phyloP scores from a whole-genome alignment of 352 stramenopile species.

The Pythium brachiatum region DNA sequence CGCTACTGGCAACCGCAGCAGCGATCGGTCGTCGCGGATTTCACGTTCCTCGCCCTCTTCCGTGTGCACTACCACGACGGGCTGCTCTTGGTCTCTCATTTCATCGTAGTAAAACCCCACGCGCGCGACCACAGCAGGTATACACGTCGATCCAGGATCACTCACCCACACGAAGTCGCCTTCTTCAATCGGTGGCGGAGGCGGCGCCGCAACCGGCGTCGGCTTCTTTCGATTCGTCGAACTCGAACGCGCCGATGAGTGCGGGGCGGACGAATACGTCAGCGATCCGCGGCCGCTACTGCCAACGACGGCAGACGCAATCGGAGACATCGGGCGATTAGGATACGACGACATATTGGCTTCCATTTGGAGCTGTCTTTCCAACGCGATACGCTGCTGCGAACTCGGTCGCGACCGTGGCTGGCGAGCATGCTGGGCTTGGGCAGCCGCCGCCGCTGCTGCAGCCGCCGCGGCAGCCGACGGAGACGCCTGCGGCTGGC shows the following conservation, averaged over 20 bases:
- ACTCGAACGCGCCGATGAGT: conserved; percentile 4
- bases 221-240: conserved; percentile 6
- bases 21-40: conserved; percentile 48
- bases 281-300: conserved; percentile 9
- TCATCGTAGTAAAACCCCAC: conserved; percentile 60
- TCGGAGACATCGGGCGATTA: conserved; percentile 10
- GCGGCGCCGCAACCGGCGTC: background rate
- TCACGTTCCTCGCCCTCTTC: conserved; percentile 80
- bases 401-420: conserved; percentile 10
- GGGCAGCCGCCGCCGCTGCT: conserved; percentile 5
- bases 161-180: conserved; percentile 69
- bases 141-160: conserved; percentile 48
- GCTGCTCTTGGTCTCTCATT: conserved; percentile 58
- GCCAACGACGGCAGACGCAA: background rate
- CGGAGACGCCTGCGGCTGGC: conserved; percentile 8
- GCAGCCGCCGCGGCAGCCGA: conserved; percentile 6
- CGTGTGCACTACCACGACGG: conserved; percentile 75
- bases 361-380: conserved; percentile 4
- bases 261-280: conserved; percentile 3
- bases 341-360: conserved; percentile 9
- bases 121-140: conserved; percentile 59
- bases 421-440: conserved; percentile 10
- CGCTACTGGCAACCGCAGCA: conserved; percentile 51
- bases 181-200: conserved; percentile 39
- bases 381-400: conserved; percentile 11